Evolutionary conservation across 2,329 filamentous ascomycete species (phyloP), one percentile per base, ranked within the genome.

Genomic region (Blastomyces silverae): DNA sequence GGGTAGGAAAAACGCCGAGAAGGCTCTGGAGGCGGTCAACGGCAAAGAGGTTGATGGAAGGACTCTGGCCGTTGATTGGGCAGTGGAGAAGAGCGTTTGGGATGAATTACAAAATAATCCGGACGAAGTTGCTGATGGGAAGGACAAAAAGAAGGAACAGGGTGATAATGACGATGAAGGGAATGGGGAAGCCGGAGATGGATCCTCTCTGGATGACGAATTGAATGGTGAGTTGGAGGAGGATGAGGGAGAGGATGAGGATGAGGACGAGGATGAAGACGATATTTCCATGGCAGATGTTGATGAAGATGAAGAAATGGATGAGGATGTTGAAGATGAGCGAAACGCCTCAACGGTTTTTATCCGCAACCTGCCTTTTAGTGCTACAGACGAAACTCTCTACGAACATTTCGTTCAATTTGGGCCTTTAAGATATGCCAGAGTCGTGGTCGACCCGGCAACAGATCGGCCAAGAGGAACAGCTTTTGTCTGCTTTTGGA

Each of bases 61-160:
- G 71, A 89, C 88, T 10, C 78, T 99, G 66, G 94, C 93, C 37
- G 94, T 99, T 7, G 94, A 99, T 78, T 99, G 91, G 91, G 93
- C 95, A 42, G 92, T 97, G 3, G 91, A 97, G 66, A 96, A 95
- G 79, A 84, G 88, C 53, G 87, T 88, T 7, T 99, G 91, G 91
- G 85, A 92, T 67, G 83, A 86, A 67, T 81, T 87, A 68, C 79
- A 81, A 50, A 82, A 86, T 63, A 74, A 80, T 57, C 71, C 72
- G 31, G 76, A 77, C 1, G 76, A 79, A 6, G 68, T 71, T 56
- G 69, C 69, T 10, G 66, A 71, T 22, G 64, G 67, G 62, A 72
- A 76, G 28, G 70, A 69, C 2, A 69, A 72, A 31, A 66, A 76
- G 74, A 73, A 75, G 69, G 60, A 52, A 25, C 71, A 70, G 74